Conservation (phyloP, 768 basidiomycete species). For the Russula virescens region DNA sequence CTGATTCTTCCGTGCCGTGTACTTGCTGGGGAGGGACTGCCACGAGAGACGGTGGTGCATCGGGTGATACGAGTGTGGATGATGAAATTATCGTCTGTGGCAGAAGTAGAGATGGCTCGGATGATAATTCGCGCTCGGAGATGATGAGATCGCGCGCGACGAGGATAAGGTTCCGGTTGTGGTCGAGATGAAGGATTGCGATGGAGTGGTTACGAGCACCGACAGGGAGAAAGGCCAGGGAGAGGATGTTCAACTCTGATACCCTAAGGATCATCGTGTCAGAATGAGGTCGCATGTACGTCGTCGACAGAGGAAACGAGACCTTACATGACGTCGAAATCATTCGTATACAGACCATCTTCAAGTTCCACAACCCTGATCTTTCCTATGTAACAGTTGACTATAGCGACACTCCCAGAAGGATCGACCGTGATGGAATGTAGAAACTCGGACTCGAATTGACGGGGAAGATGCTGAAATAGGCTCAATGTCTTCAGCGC, state of each 20-base stretch:
- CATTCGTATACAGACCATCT: conserved; percentile 46
- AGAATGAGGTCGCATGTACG: background rate
- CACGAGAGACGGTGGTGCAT: conserved; percentile 27
- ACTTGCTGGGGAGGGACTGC: conserved; percentile 35
- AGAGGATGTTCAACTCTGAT: conserved; percentile 62
- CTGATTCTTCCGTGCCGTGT: conserved; percentile 27
- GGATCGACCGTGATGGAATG: conserved; percentile 64
- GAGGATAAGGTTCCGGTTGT: conserved; percentile 55
- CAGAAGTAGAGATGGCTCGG: conserved; percentile 42
- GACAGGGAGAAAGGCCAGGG: conserved; percentile 55
- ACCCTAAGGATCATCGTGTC: conserved; percentile 38
- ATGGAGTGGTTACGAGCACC: conserved; percentile 43
- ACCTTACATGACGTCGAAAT: conserved; percentile 61
- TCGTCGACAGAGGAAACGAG: conserved; percentile 15
- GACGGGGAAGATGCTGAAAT: conserved; percentile 50
- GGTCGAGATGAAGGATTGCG: conserved; percentile 64
- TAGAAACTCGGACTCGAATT: conserved; percentile 73
- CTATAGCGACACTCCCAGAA: conserved; percentile 52
- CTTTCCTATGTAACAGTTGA: conserved; percentile 63
- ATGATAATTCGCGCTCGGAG: conserved; percentile 46
- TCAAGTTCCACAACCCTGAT: conserved; percentile 58
- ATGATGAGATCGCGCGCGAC: conserved; percentile 51
- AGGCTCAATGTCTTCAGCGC: conserved; percentile 46
- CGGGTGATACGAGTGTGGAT: conserved; percentile 35
- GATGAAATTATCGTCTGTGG: conserved; percentile 49